Conservation (phyloP, 495 filamentous ascomycete genomes). For the Sordaria brevicollis region DNA sequence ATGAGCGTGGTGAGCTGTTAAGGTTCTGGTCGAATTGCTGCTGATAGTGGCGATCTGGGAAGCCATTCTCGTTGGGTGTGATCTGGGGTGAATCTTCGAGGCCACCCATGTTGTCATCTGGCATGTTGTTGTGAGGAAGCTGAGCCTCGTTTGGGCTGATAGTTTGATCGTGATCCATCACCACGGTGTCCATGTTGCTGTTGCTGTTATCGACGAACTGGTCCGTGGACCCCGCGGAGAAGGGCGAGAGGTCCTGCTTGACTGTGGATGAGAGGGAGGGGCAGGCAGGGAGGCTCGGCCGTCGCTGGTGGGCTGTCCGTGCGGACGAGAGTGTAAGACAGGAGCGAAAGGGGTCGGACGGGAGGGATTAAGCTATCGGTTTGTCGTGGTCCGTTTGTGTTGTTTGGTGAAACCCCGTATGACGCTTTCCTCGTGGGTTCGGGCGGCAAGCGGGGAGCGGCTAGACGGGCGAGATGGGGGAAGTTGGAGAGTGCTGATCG, state of each 20-base stretch:
- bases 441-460: neutral
- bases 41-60: constrained; percentile 20
- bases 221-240: constrained; percentile 36
- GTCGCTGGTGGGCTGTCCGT: neutral
- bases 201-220: constrained; percentile 41
- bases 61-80: constrained; percentile 11
- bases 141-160: neutral
- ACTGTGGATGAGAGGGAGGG: constrained; percentile 2
- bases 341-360: neutral
- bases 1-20: constrained; percentile 17
- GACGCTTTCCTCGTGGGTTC: neutral
- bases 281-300: neutral
- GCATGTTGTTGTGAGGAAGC: neutral
- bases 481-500: neutral
- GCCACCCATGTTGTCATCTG: constrained; percentile 29
- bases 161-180: constrained; percentile 34
- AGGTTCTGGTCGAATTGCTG: constrained; percentile 32
- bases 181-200: constrained; percentile 32
- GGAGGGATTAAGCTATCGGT: neutral
- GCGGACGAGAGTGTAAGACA: neutral
- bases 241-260: constrained; percentile 41
- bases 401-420: neutral
- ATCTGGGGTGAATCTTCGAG: constrained; percentile 26
- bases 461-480: neutral
- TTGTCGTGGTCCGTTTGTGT: neutral